These are phyloP conservation scores for Thielaviopsis cerberus DNA, from an alignment of 2,329 filamentous ascomycete species.

Conservation along the genomic window DNA sequence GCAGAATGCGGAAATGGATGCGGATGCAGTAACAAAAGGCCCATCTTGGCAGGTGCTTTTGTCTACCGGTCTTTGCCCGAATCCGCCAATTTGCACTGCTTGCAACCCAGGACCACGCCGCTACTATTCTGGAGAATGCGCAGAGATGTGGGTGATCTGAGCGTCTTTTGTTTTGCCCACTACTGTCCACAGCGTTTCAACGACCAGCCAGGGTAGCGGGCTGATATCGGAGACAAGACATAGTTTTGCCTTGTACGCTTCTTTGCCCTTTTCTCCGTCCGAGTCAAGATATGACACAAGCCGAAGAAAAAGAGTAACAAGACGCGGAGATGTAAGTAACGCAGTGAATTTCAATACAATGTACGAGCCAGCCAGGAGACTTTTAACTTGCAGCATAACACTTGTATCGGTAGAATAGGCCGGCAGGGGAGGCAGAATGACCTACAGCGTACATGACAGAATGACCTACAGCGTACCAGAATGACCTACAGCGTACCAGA, in stretches of 20 bases:
- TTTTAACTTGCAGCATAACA: no score
- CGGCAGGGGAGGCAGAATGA: no score
- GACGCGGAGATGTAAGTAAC: neutral
- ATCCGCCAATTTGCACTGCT: no score
- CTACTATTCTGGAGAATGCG: neutral
- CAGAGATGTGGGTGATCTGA: neutral
- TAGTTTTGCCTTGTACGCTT: neutral
- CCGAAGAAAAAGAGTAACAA: neutral
- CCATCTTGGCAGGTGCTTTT: neutral
- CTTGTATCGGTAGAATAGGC: no score
- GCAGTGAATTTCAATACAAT: neutral
- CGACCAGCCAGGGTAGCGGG: neutral
- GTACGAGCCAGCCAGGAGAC: neutral
- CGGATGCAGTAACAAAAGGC: neutral
- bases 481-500: neutral
- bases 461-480: no score
- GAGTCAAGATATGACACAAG: neutral
- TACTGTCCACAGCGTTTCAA: neutral
- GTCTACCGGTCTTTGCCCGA: neutral
- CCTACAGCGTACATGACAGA: no score
- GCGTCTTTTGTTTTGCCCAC: neutral
- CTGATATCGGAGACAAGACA: neutral
- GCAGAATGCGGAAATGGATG: neutral
- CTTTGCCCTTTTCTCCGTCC: neutral
- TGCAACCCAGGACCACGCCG: neutral